phyloP scores from a whole-genome alignment of 345 rosid genomes.

The sweet orange (Citrus sinensis) region DVS_A1.0 CM039162.1:21386501-21387000 shows the following conservation, averaged over 20 bases:
- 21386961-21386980: constrained; percentile 58
- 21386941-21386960: constrained; percentile 52
- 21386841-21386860: constrained; percentile 52
- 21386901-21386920: constrained; percentile 53
- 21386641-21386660: neutral
- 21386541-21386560: neutral
- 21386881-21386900: constrained; percentile 51
- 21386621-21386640: neutral
- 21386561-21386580: neutral
- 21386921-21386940: constrained; percentile 53
- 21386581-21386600: neutral
- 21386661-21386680: neutral
- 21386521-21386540: neutral
- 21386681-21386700: neutral
- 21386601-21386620: neutral
- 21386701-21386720: neutral
- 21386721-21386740: neutral
- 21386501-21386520: neutral
- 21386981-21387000: constrained; percentile 59
- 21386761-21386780: constrained; percentile 45
- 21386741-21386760: constrained; percentile 5
- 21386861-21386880: constrained; percentile 45
- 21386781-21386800: constrained; percentile 39
- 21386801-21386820: constrained; percentile 46
- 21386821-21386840: constrained; percentile 43